Base-by-base conservation (phyloP, 768 basidiomycete genomes). In the Suillus brevipes region DNA sequence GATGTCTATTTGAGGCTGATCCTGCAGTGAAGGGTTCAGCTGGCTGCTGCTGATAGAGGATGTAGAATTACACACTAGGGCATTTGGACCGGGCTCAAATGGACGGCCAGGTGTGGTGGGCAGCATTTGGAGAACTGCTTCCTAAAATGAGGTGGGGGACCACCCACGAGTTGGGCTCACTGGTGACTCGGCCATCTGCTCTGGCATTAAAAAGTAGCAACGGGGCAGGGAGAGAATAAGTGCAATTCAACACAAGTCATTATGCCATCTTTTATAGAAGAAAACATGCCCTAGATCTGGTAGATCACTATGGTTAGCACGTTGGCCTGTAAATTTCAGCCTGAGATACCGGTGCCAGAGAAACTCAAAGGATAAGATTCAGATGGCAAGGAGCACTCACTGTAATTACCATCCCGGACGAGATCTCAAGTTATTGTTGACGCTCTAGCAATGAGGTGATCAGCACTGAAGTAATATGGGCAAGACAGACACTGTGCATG, bases 321-420 rank as follows among this genome's bases (percentile, higher is more conserved):
- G 38, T 59, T 42, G 38, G 16, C 38, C 25, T 40, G 38, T 12
- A 28, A 20, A 13, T 20, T 40, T 28, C 16, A 28, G 16, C 40
- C 23, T 59, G 25, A 28, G 18, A 42, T 28, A 42, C 25, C 40
- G 58, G 38, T 42, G 28, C 38, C 38, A 16, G 37, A 42, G 25
- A 59, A 52, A 59, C 58, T 59, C 25, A 42, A 59, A 20, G 58
- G 4, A 59, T 59, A 59, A 59, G 58, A 42, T 59, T 59, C 18
- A 40, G 18, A 6, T 42, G 31, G 40, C 25, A 59, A 42, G 12
- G 16, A 20, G 58, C 38, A 40, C 57, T 59, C 57, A 10, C 38
- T 28, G 25, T 23, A 25, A 18, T 13, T 20, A 6, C 57, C 38
- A 20, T 42, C 25, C 20, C 58, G 25, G 2, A 42, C 5, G 12